These are phyloP conservation scores for Echinochloa phyllopogon DNA, from an alignment of 176 grass and related monocot species.

Conservation along the genomic window DNA sequence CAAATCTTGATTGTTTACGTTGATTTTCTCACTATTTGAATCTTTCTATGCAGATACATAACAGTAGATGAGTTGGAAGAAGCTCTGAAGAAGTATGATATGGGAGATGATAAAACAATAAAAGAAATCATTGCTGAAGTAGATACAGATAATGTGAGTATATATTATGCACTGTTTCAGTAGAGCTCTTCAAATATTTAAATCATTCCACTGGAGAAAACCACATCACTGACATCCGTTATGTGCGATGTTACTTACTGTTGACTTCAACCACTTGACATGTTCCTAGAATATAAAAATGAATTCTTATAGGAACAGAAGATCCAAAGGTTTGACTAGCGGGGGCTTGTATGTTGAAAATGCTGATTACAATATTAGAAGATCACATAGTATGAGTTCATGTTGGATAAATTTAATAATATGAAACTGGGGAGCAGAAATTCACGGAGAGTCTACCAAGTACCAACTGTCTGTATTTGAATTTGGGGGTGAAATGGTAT, in stretches of 20 bases:
- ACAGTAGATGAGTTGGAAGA: constrained; percentile 97
- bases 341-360: not conserved
- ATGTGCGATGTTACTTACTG: constrained; percentile 24
- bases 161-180: constrained; percentile 28
- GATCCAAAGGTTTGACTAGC: not conserved
- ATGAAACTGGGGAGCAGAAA: not conserved
- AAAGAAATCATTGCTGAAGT: constrained; percentile 99
- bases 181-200: constrained; percentile 9
- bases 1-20: constrained; percentile 26
- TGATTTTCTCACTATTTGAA: constrained; percentile 41
- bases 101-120: constrained; percentile 97
- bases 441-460: not conserved
- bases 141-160: constrained; percentile 81
- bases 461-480: not conserved
- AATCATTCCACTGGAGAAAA: not conserved
- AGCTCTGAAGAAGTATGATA: constrained; percentile 96
- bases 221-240: not conserved
- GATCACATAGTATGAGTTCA: constrained; percentile 4
- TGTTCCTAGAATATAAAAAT: not conserved
- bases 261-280: constrained; percentile 5
- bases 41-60: constrained; percentile 73
- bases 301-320: constrained; percentile 5
- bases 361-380: not conserved
- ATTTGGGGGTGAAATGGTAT: not conserved
- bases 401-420: constrained; percentile 23